Percentiles rank a stretch among this genome's conserved stretches.
These are phyloP conservation scores for Cutaneotrichosporon daszewskae DNA, from an alignment of 1,284 basidiomycete species.

Conservation along the genomic window DNA sequence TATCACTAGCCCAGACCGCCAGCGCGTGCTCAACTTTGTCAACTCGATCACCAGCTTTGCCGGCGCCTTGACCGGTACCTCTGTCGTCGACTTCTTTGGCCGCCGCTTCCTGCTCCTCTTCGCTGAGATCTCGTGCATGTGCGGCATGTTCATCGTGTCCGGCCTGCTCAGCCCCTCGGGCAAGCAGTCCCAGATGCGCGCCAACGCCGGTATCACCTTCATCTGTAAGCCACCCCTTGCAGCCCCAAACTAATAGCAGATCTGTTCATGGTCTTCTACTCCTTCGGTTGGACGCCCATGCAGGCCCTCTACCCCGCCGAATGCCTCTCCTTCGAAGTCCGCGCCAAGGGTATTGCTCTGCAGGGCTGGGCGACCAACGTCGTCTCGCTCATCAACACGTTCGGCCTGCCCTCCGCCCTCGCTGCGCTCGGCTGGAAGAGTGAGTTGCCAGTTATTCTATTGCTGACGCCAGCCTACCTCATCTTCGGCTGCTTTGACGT, in stretches of 20 bases:
- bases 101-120: constrained; percentile 30
- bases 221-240: constrained; percentile 14
- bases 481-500: constrained; percentile 55
- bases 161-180: constrained; percentile 25
- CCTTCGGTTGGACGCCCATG: constrained; percentile 57
- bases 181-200: constrained; percentile 16
- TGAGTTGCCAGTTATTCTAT: constrained; percentile 46
- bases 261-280: constrained; percentile 28
- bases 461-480: constrained; percentile 48
- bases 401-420: constrained; percentile 33
- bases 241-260: background rate
- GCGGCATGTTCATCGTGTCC: constrained; percentile 29
- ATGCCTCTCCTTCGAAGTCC: constrained; percentile 52
- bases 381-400: constrained; percentile 32
- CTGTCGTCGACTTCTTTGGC: constrained; percentile 25
- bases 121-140: constrained; percentile 16
- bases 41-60: constrained; percentile 26
- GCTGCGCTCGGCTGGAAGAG: constrained; percentile 26
- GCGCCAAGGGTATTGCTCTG: constrained; percentile 52
- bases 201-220: constrained; percentile 31
- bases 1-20: constrained; percentile 22
- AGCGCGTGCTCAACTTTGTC: constrained; percentile 31
- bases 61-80: constrained; percentile 28
- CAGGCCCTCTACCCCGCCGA: constrained; percentile 57
- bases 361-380: constrained; percentile 20